Evolutionary conservation across 352 stramenopile species (phyloP).

Genomic region (Saprolegnia parasitica): DNA sequence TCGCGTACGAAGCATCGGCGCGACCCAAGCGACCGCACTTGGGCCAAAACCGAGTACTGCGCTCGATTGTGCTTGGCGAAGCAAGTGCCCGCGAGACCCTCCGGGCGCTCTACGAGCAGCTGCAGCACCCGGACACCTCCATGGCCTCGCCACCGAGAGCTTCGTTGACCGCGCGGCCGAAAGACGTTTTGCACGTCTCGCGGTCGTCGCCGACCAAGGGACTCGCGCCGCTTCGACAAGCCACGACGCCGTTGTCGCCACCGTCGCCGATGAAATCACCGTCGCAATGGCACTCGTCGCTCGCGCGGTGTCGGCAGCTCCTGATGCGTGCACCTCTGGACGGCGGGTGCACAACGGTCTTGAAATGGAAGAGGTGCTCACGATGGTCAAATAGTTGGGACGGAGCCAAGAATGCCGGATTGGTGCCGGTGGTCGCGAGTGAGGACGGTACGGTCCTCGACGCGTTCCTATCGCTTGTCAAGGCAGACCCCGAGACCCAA

Average conservation of each 20-base stretch:
- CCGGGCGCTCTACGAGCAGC: not conserved
- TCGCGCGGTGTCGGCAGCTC: too few species aligned
- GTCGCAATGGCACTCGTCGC: too few species aligned
- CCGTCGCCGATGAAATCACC: too few species aligned
- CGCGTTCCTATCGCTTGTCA: slow-evolving; percentile 42
- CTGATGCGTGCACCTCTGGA: too few species aligned
- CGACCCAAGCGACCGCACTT: slow-evolving; percentile 10
- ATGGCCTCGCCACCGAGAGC: not conserved
- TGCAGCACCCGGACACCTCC: not conserved
- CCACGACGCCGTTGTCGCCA: not conserved
- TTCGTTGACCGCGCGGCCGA: not conserved
- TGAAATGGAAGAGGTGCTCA: too few species aligned
- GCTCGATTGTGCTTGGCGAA: not conserved
- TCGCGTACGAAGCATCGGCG: slow-evolving; percentile 9
- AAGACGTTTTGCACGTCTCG: not conserved
- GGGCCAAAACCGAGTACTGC: not conserved
- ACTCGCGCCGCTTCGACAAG: not conserved
- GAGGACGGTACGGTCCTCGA: slow-evolving; percentile 35
- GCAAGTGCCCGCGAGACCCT: not conserved
- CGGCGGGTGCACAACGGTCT: too few species aligned
- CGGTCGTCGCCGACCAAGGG: not conserved
- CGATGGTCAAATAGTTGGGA: too few species aligned
- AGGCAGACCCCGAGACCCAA: slow-evolving; percentile 40
- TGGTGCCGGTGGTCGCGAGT: not conserved
- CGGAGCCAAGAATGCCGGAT: not conserved